A percentile compares a stretch with the other conserved stretches of the same genome.
Evolutionary conservation across 1,284 basidiomycete species (phyloP).

Genomic region (Moesziomyces globuligerus): DNA sequence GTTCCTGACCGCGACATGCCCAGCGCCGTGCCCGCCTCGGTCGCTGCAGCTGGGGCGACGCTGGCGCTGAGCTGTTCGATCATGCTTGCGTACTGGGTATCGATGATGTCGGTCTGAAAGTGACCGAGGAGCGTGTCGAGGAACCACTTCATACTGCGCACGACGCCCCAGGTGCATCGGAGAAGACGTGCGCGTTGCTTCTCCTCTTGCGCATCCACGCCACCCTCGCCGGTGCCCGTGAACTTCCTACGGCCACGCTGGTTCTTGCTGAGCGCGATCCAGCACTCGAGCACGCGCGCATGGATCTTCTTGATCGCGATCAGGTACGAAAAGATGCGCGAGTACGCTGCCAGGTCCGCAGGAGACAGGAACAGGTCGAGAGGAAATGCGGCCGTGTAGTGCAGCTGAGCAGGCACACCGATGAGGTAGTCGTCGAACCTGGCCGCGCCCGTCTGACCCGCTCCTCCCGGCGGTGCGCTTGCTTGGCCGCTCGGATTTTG

Average conservation of each 20-base stretch:
- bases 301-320: conserved; percentile 84
- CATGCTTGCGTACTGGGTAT: conserved; percentile 80
- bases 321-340: conserved; percentile 81
- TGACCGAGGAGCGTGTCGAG: conserved; percentile 77
- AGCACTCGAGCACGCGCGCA: conserved; percentile 79
- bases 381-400: conserved; percentile 73
- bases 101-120: conserved; percentile 84
- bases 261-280: conserved; percentile 82
- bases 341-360: conserved; percentile 79
- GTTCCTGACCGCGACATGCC: background rate
- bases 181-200: conserved; percentile 72
- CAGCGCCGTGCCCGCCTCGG: conserved; percentile 3
- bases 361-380: conserved; percentile 86
- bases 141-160: conserved; percentile 89
- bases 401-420: conserved; percentile 46
- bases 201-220: conserved; percentile 75
- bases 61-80: conserved; percentile 72
- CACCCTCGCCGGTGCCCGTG: conserved; percentile 87
- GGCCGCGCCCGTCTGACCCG: conserved; percentile 5
- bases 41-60: background rate
- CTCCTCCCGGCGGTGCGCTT: too few relatives aligned
- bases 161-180: conserved; percentile 83
- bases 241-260: conserved; percentile 82
- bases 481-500: background rate
- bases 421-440: conserved; percentile 53